Evolutionary conservation across 192 early-diverging fungal species (phyloP), one percentile per base, ranked within the genome.

Genomic region (Lunasporangiospora selenospora): DNA sequence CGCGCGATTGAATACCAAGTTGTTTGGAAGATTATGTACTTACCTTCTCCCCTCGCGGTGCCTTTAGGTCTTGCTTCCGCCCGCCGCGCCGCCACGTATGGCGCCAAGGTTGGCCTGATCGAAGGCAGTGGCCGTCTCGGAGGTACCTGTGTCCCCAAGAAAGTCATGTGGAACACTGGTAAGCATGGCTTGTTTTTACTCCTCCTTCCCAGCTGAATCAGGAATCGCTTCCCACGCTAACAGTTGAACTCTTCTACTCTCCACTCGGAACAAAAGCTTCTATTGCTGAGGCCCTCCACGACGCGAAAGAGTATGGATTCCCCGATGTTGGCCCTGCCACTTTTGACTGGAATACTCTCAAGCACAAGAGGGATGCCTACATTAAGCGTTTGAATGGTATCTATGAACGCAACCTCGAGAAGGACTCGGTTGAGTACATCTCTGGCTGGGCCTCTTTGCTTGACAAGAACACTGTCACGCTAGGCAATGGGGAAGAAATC

Each of bases 381-480:
- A 92, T 99, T 37, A 83, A 88, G 80, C 95, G 97, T 37, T 83
- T 99, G 18, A 99, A 99, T 77, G 91, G 92, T 21, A 99, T 99
- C 75, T 99, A 99, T 81, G 91, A 88, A 78, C 83, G 65, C 58
- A 99, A 99, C 76, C 80, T 99, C 29, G 75, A 63, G 36, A 95
- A 95, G 65, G 96, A 98, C 52, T 78, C 75, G 9, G 87, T 99
- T 29, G 92, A 94, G 27, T 88, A 89, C 43, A 87, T 97, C 67
- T 62, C 84, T 37, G 97, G 97, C 15, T 84, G 75, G 42, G 97
- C 94, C 40, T 89, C 87, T 73, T 96, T 99, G 71, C 79, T 95
- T 52, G 81, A 83, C 75, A 75, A 67, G 56, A 85, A 91, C 47
- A 89, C 88, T 37, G 81, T 96, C 40, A 82, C 83, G 50, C 47